A percentile compares a stretch with the other conserved stretches of the same genome.
phyloP scores from a whole-genome alignment of 2,329 filamentous ascomycete species.

The Fusarium setosum region DNA sequence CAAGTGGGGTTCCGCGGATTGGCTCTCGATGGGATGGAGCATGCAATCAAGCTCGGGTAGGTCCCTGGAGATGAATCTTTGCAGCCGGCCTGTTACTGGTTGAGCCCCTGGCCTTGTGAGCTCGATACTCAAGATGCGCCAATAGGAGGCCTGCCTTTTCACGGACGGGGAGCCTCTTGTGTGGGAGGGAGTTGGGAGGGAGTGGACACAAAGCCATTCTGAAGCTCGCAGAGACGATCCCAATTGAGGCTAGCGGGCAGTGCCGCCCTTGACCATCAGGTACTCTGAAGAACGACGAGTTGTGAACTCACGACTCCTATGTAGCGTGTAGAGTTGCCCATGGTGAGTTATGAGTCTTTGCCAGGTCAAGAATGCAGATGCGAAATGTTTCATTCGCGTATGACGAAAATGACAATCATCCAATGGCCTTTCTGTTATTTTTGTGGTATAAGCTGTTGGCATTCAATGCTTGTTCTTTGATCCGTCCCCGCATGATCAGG shows the following conservation, averaged over 20 bases:
- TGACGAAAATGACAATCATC: background rate
- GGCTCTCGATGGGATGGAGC: conserved; percentile 14
- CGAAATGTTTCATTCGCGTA: background rate
- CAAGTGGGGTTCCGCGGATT: conserved; percentile 1
- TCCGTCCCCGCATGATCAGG: conserved; percentile 11
- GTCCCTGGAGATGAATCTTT: conserved; percentile 26
- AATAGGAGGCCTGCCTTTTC: conserved; percentile 5
- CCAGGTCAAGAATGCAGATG: background rate
- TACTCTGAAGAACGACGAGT: background rate
- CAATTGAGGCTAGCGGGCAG: background rate
- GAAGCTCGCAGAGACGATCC: conserved; percentile 7
- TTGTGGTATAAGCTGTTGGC: background rate
- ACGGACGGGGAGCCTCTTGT: background rate
- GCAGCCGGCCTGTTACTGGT: conserved; percentile 19
- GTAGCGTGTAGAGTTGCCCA: background rate
- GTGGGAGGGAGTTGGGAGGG: conserved; percentile 19
- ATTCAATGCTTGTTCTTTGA: background rate
- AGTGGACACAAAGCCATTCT: conserved; percentile 7
- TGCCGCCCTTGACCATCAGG: background rate
- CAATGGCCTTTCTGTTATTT: conserved; percentile 9
- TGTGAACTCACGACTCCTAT: background rate
- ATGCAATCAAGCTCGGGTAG: conserved; percentile 26
- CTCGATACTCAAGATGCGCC: conserved; percentile 12
- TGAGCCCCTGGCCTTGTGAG: conserved; percentile 25
- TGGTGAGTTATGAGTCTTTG: background rate